Conservation (phyloP, 2,329 filamentous ascomycete species). For the Aspergillus eucalypticola region DNA sequence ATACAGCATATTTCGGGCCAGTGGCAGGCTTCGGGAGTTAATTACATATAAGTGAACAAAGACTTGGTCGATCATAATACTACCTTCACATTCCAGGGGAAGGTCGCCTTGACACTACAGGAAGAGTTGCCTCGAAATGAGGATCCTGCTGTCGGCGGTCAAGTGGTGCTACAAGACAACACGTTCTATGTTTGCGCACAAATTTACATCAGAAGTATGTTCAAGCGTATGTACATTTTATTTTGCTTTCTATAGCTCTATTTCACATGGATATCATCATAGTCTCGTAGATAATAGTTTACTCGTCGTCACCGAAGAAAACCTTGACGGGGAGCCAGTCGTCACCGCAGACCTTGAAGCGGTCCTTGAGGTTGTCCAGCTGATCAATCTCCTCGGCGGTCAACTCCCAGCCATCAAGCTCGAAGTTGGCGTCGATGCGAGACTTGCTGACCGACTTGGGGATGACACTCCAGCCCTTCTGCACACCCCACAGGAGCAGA, state of each 20-base stretch:
- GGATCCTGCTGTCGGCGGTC: no score
- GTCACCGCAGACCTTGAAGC: slow-evolving; percentile 82
- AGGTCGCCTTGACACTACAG: no score
- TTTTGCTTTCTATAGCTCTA: not conserved
- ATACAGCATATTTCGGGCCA: no score
- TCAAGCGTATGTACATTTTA: slow-evolving; percentile 11
- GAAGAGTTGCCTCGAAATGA: no score
- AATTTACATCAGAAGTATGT: not conserved
- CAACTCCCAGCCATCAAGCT: slow-evolving; percentile 72
- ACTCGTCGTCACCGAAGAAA: slow-evolving; percentile 83
- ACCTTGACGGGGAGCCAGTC: slow-evolving; percentile 71
- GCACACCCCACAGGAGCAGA: slow-evolving; percentile 70
- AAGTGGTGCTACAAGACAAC: no score
- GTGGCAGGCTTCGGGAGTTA: no score
- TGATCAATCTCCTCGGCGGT: slow-evolving; percentile 69
- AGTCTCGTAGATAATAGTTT: slow-evolving; percentile 33
- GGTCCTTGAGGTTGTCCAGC: slow-evolving; percentile 67
- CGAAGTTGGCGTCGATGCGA: slow-evolving; percentile 75
- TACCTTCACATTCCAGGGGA: no score
- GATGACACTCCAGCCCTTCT: slow-evolving; percentile 79
- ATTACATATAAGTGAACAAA: no score
- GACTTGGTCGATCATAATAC: no score
- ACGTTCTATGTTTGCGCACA: no score
- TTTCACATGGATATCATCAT: slow-evolving; percentile 7
- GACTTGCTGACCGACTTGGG: slow-evolving; percentile 77